Evolutionary conservation across 1,139 yeast genomes (phyloP).

Genomic region (Pichia kudriavzevii): DNA sequence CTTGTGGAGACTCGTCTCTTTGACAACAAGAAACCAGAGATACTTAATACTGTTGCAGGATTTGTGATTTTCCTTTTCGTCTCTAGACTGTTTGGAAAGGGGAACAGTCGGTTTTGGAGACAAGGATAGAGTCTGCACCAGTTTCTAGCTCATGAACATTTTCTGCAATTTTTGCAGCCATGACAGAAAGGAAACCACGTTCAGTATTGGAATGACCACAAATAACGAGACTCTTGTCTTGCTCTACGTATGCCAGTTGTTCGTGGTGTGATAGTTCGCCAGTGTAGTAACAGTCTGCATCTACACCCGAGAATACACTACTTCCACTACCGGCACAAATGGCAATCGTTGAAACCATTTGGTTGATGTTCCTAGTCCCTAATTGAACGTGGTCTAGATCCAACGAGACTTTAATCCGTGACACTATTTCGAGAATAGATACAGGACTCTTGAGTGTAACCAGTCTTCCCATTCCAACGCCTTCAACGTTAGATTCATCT

Average conservation of each 20-base stretch:
- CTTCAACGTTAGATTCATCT: slow-evolving; percentile 26
- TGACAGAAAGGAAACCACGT: slow-evolving; percentile 59
- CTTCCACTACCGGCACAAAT: slow-evolving; percentile 96
- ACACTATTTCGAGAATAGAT: slow-evolving; percentile 39
- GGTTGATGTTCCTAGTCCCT: slow-evolving; percentile 36
- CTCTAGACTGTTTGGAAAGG: no score
- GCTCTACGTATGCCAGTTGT: slow-evolving; percentile 60
- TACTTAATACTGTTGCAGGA: no score
- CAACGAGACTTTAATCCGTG: slow-evolving; percentile 47
- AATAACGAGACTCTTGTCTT: slow-evolving; percentile 64
- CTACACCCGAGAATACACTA: slow-evolving; percentile 43
- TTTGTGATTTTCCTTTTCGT: no score
- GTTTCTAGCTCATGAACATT: no score
- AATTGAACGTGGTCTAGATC: slow-evolving; percentile 56
- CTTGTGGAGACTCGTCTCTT: no score
- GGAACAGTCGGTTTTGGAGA: no score
- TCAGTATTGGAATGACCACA: slow-evolving; percentile 93
- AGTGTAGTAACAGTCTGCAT: slow-evolving; percentile 73
- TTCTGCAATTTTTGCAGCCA: no score
- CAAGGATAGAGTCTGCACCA: no score
- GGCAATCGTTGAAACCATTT: slow-evolving; percentile 51
- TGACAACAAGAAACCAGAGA: no score
- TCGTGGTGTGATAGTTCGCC: slow-evolving; percentile 97
- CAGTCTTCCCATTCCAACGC: slow-evolving; percentile 80
- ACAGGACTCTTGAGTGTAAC: slow-evolving; percentile 43